Base-by-base conservation (phyloP, 768 basidiomycete species). In the Boletus insuetus region DNA sequence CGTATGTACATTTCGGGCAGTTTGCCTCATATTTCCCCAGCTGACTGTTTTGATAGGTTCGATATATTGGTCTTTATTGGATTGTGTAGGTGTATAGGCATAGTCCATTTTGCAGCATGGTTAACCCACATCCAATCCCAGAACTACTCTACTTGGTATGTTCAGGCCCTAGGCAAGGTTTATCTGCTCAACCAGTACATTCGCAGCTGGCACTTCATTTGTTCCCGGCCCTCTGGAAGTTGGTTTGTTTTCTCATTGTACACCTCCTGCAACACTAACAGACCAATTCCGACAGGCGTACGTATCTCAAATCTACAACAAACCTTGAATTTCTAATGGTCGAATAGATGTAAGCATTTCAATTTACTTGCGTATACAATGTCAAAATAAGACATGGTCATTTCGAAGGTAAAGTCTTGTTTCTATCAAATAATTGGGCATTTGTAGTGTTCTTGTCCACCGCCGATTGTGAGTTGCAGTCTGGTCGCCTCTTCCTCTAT, bases 391-490 rank as follows among this genome's bases (percentile, higher is more conserved):
- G 34, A 35, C 34, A 1, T 35, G 34, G 3, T 13, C 31, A 26
- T 46, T 5, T 6, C 3, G 3, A 58, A 60, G 54, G 45, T 14
- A 34, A 45, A 11, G 34, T 1, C 32, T 0, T 40, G 0, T 17
- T 14, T 46, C 14, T 53, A n/a, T 4, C 11, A 0, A 1, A 19
- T 9, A 2, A 2, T 4, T 58, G 56, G 58, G 8, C 16, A 11
- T 39, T 29, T 7, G 8, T 17, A 3, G 6, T 60, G 1, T 60
- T 58, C 5, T 6, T 51, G 26, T 40, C 26, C 26, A 29, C 49
- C 6, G 39, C 34, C 8, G 47, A 60, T 17, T 14, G 59, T 59
- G 31, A 51, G 59, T 54, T 29, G 5, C 0, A 14, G 14, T 26
- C 26, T 8, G 1, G 26, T 29, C 26, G 26, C 26, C 2, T 29